Evolutionary conservation across 371 early-diverging fungal genomes (phyloP).

Genomic region (Rhizomucor pusillus): DNA sequence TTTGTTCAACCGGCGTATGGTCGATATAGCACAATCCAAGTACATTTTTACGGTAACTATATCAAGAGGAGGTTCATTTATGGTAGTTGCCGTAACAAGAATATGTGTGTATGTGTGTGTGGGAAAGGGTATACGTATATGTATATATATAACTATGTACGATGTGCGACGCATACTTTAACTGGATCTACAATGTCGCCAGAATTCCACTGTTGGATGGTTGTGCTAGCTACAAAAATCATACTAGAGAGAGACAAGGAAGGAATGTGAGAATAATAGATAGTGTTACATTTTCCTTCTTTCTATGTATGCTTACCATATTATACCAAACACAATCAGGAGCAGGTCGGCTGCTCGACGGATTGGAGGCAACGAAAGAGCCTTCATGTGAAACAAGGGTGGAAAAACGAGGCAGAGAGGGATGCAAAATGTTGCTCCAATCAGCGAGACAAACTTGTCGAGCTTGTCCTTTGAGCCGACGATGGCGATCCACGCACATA

Average conservation of each 20-base stretch:
- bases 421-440: constrained; percentile 63
- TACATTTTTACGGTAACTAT: too few species aligned
- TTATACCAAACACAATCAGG: constrained; percentile 68
- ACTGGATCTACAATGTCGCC: constrained; percentile 41
- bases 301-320: constrained; percentile 41
- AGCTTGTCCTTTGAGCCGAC: constrained; percentile 70
- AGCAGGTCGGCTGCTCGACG: constrained; percentile 46
- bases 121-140: not conserved
- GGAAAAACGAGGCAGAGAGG: constrained; percentile 83
- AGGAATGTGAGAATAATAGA: not conserved
- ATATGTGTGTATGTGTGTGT: not conserved
- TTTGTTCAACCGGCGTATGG: too few species aligned
- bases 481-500: constrained; percentile 72
- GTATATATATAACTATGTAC: constrained; percentile 6
- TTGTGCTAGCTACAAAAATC: constrained; percentile 29
- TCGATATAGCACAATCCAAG: too few species aligned
- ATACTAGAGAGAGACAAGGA: constrained; percentile 17
- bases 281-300: too few species aligned
- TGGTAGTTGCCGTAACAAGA: too few species aligned
- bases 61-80: too few species aligned
- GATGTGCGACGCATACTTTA: constrained; percentile 37
- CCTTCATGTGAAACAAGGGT: constrained; percentile 76
- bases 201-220: constrained; percentile 43
- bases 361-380: constrained; percentile 42
- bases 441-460: constrained; percentile 82